Evolutionary conservation across 768 basidiomycete species (phyloP), one percentile per base, ranked within the genome.

Genomic region (Roridomyces roridus): DNA sequence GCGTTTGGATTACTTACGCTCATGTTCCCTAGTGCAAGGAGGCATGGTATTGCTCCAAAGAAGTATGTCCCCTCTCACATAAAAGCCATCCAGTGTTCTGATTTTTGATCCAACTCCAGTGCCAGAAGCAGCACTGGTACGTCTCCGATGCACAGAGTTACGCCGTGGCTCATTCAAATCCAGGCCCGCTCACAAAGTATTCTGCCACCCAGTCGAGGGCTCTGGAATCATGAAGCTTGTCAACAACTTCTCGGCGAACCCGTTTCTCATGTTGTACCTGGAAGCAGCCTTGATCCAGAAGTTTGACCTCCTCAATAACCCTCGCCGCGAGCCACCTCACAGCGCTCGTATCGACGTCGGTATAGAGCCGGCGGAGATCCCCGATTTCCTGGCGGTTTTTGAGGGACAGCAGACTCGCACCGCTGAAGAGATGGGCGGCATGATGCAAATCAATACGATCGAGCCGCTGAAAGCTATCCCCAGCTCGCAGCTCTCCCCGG

Each of bases 41-140:
- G 3, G 35, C 31, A 7, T 53, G 24, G n/a, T 53, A 53, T 17
- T 53, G 51, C 18, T 53, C 51, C n/a, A 37, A 53, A 25, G 35
- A 46, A 26, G 51, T 53, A 21, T 14, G 25, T 29, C 10, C 24
- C 26, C 6, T 10, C 25, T 40, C 26, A 50, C 28, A 17, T 12
- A 18, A 8, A 39, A n/a, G n/a, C n/a, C n/a, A n/a, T n/a, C n/a
- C n/a, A n/a, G n/a, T n/a, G n/a, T n/a, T n/a, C n/a, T n/a, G n/a
- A n/a, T n/a, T n/a, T n/a, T n/a, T n/a, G n/a, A n/a, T 18, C 18
- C 36, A 2, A 4, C 12, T 17, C 2, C 9, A 53, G 51, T 53
- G 51, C 26, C 51, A 53, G 20, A n/a, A 2, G 7, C 12, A 31
- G 4, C 24, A 53, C 26, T 53, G 51, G 51, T 53, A 12, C 25